Conservation (phyloP, 1,284 basidiomycete species). For the Ganoderma lingzhi region DNA sequence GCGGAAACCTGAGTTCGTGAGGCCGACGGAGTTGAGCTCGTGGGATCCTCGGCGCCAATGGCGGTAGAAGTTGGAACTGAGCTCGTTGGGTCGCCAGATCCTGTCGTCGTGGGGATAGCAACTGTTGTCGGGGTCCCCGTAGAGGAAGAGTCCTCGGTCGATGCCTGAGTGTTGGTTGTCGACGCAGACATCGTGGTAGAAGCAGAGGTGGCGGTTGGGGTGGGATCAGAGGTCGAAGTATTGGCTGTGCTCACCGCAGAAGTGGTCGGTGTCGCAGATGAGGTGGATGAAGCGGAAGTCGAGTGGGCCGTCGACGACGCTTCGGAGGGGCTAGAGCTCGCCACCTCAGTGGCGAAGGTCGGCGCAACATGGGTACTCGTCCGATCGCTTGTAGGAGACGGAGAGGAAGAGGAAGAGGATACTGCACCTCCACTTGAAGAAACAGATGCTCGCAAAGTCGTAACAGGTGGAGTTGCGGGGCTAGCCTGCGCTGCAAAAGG, state of each 20-base stretch:
- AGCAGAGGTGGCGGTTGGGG: background rate
- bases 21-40: background rate
- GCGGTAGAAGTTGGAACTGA: constrained; percentile 1
- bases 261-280: background rate
- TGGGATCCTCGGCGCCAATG: background rate
- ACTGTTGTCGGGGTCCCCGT: background rate
- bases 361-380: background rate
- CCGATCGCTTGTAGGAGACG: background rate
- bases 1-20: background rate
- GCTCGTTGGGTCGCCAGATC: background rate
- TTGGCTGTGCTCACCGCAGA: constrained; percentile 3
- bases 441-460: background rate
- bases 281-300: background rate
- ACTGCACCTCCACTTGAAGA: constrained; percentile 2
- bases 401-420: background rate
- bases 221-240: background rate
- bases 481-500: constrained; percentile 2
- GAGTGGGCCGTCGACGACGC: background rate
- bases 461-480: constrained; percentile 5
- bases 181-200: background rate
- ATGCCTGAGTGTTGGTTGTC: background rate
- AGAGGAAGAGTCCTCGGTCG: background rate
- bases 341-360: background rate
- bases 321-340: background rate
- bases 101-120: background rate